Evolutionary conservation across 2,329 filamentous ascomycete species (phyloP), one percentile per base, ranked within the genome.

Genomic region (Sporothrix mexicana): DNA sequence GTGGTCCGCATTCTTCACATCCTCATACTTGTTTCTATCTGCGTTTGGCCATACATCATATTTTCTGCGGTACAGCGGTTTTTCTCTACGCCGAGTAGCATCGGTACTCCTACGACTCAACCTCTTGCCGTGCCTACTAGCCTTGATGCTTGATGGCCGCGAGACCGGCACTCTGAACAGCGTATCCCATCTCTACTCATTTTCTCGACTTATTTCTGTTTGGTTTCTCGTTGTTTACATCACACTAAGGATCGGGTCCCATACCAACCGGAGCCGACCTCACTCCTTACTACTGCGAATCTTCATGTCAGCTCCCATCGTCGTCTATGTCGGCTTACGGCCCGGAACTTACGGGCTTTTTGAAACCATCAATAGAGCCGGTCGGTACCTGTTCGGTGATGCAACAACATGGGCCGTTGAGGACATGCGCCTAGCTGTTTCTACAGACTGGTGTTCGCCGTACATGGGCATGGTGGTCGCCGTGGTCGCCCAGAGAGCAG

Each of bases 21-120:
- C 88, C 0, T 83, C 84, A 1, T 91, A 90, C 77, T 82, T 92
- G 41, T 91, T 91, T 78, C 83, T 91, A 74, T 89, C 86, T 17
- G 86, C 86, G 8, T 91, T 87, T 75, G 88, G 88, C 1, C 89
- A 92, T 76, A 85, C 89, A 0, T 79, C 85, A 8, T 90, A 88
- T 77, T 87, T 91, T 73, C 79, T 90, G 9, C 81, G 81, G 69
- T 89, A 83, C 70, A 81, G 81, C 45, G 88, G 92, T 77, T 90
- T 85, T 77, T 89, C 88, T 0, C 76, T 87, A 43, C 81, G 82
- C 45, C 84, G 89, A 25, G 79, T 88, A n/a, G 82, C 82, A 1
- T 78, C 79, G 2, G 85, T 90, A 7, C 76, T 92, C 41, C 81
- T 90, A 53, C 86, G 88, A 2, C 80, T 88, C 12, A 92, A 91